phyloP scores from a whole-genome alignment of 164 flowering plant genomes.

The Nymphaea colorata region DNA sequence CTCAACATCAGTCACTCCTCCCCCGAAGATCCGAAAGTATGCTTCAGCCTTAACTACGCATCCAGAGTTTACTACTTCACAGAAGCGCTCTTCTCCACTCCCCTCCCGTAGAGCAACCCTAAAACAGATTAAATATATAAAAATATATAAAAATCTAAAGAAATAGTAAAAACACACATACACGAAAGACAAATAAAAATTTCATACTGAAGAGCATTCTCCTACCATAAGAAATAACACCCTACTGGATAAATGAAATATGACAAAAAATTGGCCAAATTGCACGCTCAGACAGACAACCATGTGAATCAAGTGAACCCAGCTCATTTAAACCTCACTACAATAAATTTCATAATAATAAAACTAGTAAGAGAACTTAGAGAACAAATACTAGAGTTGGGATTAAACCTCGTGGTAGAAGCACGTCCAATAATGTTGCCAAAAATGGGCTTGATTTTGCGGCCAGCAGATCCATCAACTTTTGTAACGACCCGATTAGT shows the following conservation, averaged over 20 bases:
- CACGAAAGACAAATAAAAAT: too few species aligned
- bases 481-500: constrained; percentile 43
- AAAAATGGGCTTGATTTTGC: constrained; percentile 90
- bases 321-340: too few species aligned
- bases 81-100: constrained; percentile 83
- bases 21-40: constrained; percentile 72
- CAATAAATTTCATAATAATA: too few species aligned
- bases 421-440: constrained; percentile 99
- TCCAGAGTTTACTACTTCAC: constrained; percentile 92
- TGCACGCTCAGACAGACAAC: too few species aligned
- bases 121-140: neutral
- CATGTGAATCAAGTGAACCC: too few species aligned
- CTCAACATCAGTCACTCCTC: constrained; percentile 71
- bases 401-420: constrained; percentile 73
- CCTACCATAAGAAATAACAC: too few species aligned
- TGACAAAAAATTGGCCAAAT: too few species aligned
- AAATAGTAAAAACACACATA: neutral
- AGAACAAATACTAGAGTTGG: too few species aligned
- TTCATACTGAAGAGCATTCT: too few species aligned
- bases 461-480: constrained; percentile 98
- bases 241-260: too few species aligned
- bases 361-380: too few species aligned
- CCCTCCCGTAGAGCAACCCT: constrained; percentile 90
- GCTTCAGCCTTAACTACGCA: constrained; percentile 96
- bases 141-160: neutral